Conservation (phyloP, 371 early-diverging fungal genomes). For the Rhizopus sp. region DNA sequence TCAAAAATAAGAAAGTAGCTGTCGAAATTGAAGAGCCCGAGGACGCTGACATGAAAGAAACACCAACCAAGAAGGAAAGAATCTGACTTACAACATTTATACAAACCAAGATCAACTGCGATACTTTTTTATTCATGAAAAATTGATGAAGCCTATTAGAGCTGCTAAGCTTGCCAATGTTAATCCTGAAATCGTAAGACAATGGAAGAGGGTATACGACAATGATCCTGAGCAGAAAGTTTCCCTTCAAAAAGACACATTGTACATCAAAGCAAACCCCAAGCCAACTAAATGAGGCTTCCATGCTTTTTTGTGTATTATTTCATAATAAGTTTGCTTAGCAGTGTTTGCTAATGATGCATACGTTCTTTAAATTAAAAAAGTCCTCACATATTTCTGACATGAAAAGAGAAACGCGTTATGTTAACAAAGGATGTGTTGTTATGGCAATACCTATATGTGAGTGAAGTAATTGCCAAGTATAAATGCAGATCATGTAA, state of each 20-base stretch:
- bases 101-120: constrained; percentile 4
- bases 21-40: constrained; percentile 5
- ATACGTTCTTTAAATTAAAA: too few relatives aligned
- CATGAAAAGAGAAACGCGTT: too few relatives aligned
- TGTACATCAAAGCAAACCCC: constrained; percentile 8
- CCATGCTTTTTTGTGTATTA: too few relatives aligned
- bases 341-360: too few relatives aligned
- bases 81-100: constrained; percentile 3
- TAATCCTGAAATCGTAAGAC: constrained; percentile 10
- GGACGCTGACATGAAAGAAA: constrained; percentile 10
- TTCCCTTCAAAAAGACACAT: constrained; percentile 6
- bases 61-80: constrained; percentile 9
- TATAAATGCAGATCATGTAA: too few relatives aligned
- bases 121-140: constrained; percentile 5
- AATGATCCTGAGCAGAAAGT: constrained; percentile 8
- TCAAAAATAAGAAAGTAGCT: constrained; percentile 4
- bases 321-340: too few relatives aligned
- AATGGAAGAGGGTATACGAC: constrained; percentile 1
- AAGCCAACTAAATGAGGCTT: constrained; percentile 11
- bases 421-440: too few relatives aligned
- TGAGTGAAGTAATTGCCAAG: too few relatives aligned
- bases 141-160: constrained; percentile 3
- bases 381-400: too few relatives aligned
- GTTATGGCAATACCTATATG: too few relatives aligned
- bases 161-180: constrained; percentile 8